Evolutionary conservation across 2,329 filamentous ascomycete genomes (phyloP), one percentile per base, ranked within the genome.

Genomic region (Cytospora piceicola): DNA sequence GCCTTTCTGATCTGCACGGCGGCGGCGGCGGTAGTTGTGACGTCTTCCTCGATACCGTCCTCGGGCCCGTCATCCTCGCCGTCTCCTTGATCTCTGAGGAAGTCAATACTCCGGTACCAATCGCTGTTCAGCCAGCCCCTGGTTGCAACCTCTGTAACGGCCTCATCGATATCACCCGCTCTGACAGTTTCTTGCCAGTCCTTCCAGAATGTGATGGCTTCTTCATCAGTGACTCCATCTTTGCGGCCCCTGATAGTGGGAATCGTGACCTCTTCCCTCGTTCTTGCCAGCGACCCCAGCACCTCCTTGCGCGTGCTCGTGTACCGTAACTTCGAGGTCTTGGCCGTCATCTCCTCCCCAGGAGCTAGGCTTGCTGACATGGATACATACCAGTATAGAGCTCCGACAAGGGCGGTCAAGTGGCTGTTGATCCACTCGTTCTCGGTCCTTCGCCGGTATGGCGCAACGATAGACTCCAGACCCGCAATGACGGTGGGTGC

Each of bases 401-500:
- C 85, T 0, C 85, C 86, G 2, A 90, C 78, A 20, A 92, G 75
- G 0, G 84, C 80, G 1, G 84, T 79, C 1, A 84, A 69, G 64
- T 88, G 79, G 51, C 76, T 74, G 56, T 79, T 73, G 8, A 82
- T 74, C 84, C 83, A 83, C 63, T 79, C 77, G 69, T 87, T 80
- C 64, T 81, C 74, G 60, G 80, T 80, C 46, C 75, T 76, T 30
- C 72, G 74, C n/a, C 82, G 81, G 15, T 75, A 75, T 0, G 81
- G 80, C 1, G 75, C 74, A 14, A 81, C 71, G 58, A 86, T 82
- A 22, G 80, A 77, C 80, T 90, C 89, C 60, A 93, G 83, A 0
- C 91, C 93, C 0, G 91, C 89, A 58, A 92, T 85, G 0, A 96
- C 84, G 62, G 93, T 91, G 0, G 90, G 90, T 0, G 86, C 87